Conservation (phyloP, 2,329 filamentous ascomycete genomes). For the Botrytis medusae region DNA sequence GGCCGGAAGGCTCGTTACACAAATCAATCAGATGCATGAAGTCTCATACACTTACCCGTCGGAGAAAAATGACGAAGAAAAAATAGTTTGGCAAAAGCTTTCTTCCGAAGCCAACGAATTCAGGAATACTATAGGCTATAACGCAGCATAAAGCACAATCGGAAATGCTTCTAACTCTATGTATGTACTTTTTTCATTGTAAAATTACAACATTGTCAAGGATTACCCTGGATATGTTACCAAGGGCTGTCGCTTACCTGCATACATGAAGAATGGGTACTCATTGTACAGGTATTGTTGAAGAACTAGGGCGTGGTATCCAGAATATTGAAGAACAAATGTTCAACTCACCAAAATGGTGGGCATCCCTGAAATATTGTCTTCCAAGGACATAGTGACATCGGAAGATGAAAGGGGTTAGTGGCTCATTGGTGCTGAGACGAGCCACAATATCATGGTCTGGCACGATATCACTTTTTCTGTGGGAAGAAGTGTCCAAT, state of each 20-base stretch:
- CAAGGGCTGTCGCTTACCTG: background rate
- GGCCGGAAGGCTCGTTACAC: background rate
- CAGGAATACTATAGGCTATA: background rate
- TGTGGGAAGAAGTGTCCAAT: background rate
- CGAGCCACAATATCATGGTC: background rate
- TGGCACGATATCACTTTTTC: background rate
- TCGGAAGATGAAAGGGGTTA: background rate
- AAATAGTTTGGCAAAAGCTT: background rate
- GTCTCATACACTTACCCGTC: background rate
- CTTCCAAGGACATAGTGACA: background rate
- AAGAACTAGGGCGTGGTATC: background rate
- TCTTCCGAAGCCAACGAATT: background rate
- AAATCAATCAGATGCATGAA: constrained; percentile 2
- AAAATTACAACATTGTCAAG: background rate
- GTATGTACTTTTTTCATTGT: background rate
- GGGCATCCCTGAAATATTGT: background rate
- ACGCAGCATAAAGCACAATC: background rate
- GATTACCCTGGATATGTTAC: background rate
- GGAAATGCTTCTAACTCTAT: background rate
- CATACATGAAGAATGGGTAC: background rate
- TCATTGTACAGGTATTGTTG: background rate
- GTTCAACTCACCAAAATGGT: background rate
- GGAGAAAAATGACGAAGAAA: background rate
- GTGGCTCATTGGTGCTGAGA: background rate
- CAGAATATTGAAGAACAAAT: background rate